These are phyloP conservation scores for Solanum chacoense DNA, from an alignment of 305 asterid species.

Conservation along the genomic window DNA sequence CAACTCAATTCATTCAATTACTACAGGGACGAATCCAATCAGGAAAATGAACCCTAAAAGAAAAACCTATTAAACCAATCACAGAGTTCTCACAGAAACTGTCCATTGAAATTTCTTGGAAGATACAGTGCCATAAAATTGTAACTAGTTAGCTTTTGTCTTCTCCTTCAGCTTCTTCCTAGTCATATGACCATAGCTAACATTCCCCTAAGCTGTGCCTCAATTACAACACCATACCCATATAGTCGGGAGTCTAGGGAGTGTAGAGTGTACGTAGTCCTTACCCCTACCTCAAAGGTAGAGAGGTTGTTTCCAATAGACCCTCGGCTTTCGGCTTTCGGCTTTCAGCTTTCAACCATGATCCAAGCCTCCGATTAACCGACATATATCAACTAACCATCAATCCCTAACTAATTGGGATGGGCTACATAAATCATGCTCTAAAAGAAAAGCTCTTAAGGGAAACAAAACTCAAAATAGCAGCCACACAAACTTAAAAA, in stretches of 20 bases:
- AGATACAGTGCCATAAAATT: background rate
- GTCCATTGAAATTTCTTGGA: background rate
- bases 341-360: too few relatives aligned
- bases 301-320: background rate
- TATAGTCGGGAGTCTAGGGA: background rate
- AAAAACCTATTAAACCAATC: background rate
- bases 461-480: background rate
- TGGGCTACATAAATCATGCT: too few relatives aligned
- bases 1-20: background rate
- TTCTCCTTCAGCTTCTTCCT: background rate
- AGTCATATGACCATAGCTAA: background rate
- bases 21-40: background rate
- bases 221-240: background rate
- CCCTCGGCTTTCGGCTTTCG: too few relatives aligned
- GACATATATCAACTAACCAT: background rate
- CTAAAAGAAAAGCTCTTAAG: background rate
- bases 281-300: background rate
- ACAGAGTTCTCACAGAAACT: background rate
- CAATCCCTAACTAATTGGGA: too few relatives aligned
- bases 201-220: too few relatives aligned
- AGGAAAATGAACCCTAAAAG: background rate
- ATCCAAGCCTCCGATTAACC: background rate
- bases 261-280: fast-evolving
- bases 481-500: background rate
- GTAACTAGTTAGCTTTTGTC: background rate